Percentiles rank a stretch among this genome's conserved stretches.
Evolutionary conservation across 2,329 filamentous ascomycete species (phyloP).

Genomic region (Esteya vermicola): DNA sequence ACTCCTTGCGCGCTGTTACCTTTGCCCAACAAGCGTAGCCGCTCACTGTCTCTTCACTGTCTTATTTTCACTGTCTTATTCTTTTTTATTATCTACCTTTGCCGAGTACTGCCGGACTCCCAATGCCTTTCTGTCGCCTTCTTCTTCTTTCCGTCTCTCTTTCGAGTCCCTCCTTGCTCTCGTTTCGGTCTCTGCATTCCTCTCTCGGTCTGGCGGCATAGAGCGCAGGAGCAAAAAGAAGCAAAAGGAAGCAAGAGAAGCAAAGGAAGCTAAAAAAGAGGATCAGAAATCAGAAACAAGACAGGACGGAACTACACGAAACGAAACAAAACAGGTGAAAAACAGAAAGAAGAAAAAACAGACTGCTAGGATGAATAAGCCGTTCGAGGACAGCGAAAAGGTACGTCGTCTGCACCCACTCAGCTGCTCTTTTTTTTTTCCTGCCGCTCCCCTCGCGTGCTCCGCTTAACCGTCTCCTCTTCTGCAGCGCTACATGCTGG

Average conservation of each 20-base stretch:
- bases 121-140: conserved; percentile 19
- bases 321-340: too few relatives aligned
- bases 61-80: background rate
- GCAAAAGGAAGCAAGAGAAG: too few relatives aligned
- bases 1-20: too few relatives aligned
- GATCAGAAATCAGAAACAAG: too few relatives aligned
- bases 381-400: conserved; percentile 38
- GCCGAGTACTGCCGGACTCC: conserved; percentile 11
- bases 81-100: background rate
- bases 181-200: too few relatives aligned
- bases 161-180: conserved; percentile 14
- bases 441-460: background rate
- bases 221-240: too few relatives aligned
- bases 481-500: conserved; percentile 41
- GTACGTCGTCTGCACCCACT: conserved; percentile 17
- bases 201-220: conserved; percentile 11
- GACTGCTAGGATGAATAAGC: conserved; percentile 24
- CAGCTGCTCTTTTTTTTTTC: background rate
- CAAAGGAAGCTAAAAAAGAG: too few relatives aligned
- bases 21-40: too few relatives aligned
- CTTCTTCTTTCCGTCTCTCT: conserved; percentile 14
- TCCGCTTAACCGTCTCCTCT: background rate
- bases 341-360: too few relatives aligned
- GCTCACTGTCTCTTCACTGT: background rate
- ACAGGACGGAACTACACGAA: too few relatives aligned